phyloP scores from a whole-genome alignment of 73 alveolate species.

The Tetrahymena borealis region DNA sequence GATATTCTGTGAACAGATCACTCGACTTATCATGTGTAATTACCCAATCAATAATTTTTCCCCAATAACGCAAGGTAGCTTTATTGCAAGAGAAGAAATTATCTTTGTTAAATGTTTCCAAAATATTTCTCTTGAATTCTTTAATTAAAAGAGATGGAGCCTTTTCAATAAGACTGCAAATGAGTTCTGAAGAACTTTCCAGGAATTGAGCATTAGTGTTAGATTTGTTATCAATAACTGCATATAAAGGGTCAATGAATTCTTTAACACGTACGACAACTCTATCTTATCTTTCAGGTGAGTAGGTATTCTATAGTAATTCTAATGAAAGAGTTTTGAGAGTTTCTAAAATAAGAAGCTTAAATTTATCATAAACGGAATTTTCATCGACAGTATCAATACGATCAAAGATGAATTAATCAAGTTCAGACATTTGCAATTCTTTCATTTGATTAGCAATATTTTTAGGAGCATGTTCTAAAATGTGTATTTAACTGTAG shows the following conservation, averaged over 20 bases:
- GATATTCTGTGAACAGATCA: constrained; percentile 19
- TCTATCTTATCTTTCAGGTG: constrained; percentile 29
- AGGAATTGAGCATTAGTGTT: constrained; percentile 6
- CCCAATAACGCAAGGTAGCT: constrained; percentile 30
- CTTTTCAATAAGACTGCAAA: constrained; percentile 14
- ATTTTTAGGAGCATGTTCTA: background rate
- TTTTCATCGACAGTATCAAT: background rate
- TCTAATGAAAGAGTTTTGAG: constrained; percentile 21
- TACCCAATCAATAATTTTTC: constrained; percentile 35
- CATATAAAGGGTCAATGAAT: constrained; percentile 13
- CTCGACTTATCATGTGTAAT: constrained; percentile 8
- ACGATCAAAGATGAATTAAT: constrained; percentile 11
- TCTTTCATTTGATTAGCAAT: background rate
- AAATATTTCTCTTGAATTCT: constrained; percentile 2
- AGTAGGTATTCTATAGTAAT: constrained; percentile 23
- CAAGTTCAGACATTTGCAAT: constrained; percentile 15
- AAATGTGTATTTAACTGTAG: background rate
- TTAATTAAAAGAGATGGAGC: constrained; percentile 24
- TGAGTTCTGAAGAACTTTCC: constrained; percentile 12
- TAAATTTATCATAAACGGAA: constrained; percentile 8
- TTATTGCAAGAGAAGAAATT: constrained; percentile 14
- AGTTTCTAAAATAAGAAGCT: constrained; percentile 21
- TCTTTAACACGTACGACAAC: constrained; percentile 32
- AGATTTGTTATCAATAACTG: constrained; percentile 20
- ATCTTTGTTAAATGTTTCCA: constrained; percentile 21